Evolutionary conservation across 192 early-diverging fungal genomes (phyloP), one percentile per base, ranked within the genome.

Genomic region (Entophlyctis helioformis): DNA sequence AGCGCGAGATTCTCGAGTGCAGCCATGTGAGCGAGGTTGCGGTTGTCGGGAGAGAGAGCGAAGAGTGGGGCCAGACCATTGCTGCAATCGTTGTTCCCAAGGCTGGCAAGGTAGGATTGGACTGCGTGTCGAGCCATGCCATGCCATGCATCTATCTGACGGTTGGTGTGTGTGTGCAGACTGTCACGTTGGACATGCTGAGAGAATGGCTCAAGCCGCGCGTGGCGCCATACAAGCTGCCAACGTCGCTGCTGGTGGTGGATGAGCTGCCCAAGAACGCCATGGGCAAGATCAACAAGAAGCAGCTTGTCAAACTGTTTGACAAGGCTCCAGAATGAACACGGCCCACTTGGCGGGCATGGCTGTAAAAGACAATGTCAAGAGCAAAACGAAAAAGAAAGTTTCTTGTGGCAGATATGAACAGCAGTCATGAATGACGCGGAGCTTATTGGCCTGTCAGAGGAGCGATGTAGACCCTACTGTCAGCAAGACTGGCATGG

Each of bases 281-380:
- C 4, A 88, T 92, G 86, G 85, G 86, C 21, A 92, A 92, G 66
- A 75, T 90, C 10, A 83, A 80, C 55, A 92, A 92, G 56, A 88
- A 86, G 58, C 75, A 71, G 5, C 60, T 91, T 28, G 50, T 65
- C 28, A 47, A 45, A 9, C 36, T 78, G 26, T 87, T 85, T 42
- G 36, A 8, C 38, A 15, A 23, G 42, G 28, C 19, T 21, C n/a
- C n/a, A n/a, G n/a, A n/a, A n/a, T n/a, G n/a, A n/a, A n/a, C n/a
- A n/a, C n/a, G n/a, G n/a, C n/a, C n/a, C n/a, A n/a, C n/a, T n/a
- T n/a, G n/a, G n/a, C n/a, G n/a, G n/a, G n/a, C n/a, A n/a, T n/a
- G n/a, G n/a, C n/a, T n/a, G n/a, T n/a, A n/a, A n/a, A n/a, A n/a
- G n/a, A n/a, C n/a, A n/a, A n/a, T n/a, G n/a, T n/a, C n/a, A n/a